Base-by-base conservation (phyloP, 306 rosid genomes). In the Castanea crenata region DNA sequence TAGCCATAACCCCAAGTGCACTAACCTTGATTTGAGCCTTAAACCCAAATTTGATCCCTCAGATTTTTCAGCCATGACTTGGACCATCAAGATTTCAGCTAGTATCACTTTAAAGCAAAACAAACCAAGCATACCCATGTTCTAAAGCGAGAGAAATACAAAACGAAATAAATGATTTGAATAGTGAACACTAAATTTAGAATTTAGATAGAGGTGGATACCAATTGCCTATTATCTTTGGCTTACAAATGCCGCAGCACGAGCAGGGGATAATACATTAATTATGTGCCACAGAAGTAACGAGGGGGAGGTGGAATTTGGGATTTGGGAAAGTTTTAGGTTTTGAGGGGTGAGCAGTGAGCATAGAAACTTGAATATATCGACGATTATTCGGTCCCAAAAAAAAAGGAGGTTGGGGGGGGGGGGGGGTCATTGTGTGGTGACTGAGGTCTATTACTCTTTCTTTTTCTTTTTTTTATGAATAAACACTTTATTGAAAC, bases 81-180 rank as follows among this genome's bases (percentile, higher is more conserved):
- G 80, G 79, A 94, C 73, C 41, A 79, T 58, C 65, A 89, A 75
- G 65, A 89, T 78, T 76, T 79, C 83, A 20, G 80, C 84, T 6
- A 87, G 59, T 31, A 84, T 4, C 44, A 6, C 44, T 38, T 38
- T 7, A 6, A 91, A 77, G 78, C 87, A 86, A 69, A 87, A 6
- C 72, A 90, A 76, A 57, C 63, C 16, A 58, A 84, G 49, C 80
- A 81, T 89, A 27, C 76, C 80, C 95, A 92, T 94, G 63, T 6
- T 79, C 34, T 21, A 38, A 46, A 51, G 31, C 10, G 44, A 8
- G 18, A 4, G 13, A n/a, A 15, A 51, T 46, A 57, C 19, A 75
- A 38, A 38, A 6, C 44, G 10, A 74, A 67, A 13, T n/a, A 10
- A 23, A 27, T 20, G 0, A 16, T 0, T 35, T 29, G 49, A 35